A percentile compares a stretch with the other conserved stretches of the same genome.
Evolutionary conservation across 2,329 filamentous ascomycete species (phyloP).

Genomic region (Fusarium torulosum): DNA sequence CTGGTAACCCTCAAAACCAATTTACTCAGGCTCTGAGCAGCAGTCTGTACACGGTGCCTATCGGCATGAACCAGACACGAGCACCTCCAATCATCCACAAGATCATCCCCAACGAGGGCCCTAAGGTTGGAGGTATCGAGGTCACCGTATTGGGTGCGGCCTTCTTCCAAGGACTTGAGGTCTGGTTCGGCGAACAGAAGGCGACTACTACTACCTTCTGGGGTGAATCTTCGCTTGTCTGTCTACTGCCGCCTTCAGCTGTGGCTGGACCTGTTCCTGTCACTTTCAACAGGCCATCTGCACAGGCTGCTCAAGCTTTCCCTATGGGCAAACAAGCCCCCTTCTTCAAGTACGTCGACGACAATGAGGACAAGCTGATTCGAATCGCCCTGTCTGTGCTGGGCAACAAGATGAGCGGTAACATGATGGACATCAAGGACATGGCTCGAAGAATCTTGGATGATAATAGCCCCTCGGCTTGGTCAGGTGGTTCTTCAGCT

Average conservation of each 20-base stretch:
- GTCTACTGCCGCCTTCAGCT: constrained; percentile 78
- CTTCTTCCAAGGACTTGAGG: constrained; percentile 81
- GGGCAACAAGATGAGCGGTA: constrained; percentile 73
- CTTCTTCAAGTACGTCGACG: constrained; percentile 80
- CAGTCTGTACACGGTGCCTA: constrained; percentile 64
- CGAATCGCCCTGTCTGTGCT: constrained; percentile 75
- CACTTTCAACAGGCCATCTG: constrained; percentile 70
- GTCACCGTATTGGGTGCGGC: constrained; percentile 85
- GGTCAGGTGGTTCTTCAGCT: constrained; percentile 59
- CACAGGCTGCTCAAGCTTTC: constrained; percentile 54
- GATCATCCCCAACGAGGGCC: constrained; percentile 85
- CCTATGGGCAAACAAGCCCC: constrained; percentile 58
- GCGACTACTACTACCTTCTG: constrained; percentile 82
- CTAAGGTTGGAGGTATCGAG: constrained; percentile 85
- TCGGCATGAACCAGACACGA: constrained; percentile 63
- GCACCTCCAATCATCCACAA: constrained; percentile 76
- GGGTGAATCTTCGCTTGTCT: constrained; percentile 84
- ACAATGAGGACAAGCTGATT: constrained; percentile 76
- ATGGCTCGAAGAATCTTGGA: constrained; percentile 72
- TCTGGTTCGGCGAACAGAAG: constrained; percentile 80
- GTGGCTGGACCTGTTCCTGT: constrained; percentile 77
- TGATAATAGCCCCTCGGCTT: constrained; percentile 60
- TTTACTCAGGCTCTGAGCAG: constrained; percentile 62
- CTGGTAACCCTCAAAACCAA: constrained; percentile 58
- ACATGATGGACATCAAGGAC: constrained; percentile 70